These are phyloP conservation scores for Madurella fahalii DNA, from an alignment of 2,329 filamentous ascomycete species.

Conservation along the genomic window DNA sequence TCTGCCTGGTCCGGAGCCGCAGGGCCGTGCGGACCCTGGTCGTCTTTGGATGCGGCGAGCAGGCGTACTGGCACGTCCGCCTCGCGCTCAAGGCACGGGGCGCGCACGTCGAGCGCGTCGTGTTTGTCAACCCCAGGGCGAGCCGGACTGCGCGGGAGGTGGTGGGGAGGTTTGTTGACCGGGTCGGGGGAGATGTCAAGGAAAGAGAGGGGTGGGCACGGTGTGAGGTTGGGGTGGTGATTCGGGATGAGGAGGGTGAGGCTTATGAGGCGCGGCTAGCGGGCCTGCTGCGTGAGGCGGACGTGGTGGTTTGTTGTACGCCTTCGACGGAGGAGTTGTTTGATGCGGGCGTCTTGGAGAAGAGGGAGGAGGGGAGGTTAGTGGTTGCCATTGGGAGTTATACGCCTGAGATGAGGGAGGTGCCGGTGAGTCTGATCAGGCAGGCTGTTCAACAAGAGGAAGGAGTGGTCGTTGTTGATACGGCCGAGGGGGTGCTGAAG, in stretches of 20 bases:
- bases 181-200: constrained; percentile 42
- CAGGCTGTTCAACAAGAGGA: constrained; percentile 52
- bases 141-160: constrained; percentile 51
- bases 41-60: constrained; percentile 82
- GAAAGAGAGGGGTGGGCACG: constrained; percentile 58
- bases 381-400: constrained; percentile 69
- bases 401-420: constrained; percentile 71
- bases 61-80: constrained; percentile 93
- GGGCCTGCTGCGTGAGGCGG: constrained; percentile 65
- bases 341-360: constrained; percentile 67
- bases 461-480: constrained; percentile 62
- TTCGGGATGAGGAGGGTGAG: constrained; percentile 66
- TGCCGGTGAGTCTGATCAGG: constrained; percentile 71
- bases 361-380: constrained; percentile 64
- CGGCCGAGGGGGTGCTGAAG: constrained; percentile 53
- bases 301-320: constrained; percentile 87
- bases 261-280: constrained; percentile 60
- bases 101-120: constrained; percentile 68
- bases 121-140: constrained; percentile 77
- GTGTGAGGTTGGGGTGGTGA: constrained; percentile 65
- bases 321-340: constrained; percentile 73
- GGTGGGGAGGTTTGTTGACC: constrained; percentile 49
- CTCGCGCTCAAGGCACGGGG: constrained; percentile 72
- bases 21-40: constrained; percentile 67
- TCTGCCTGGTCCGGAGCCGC: constrained; percentile 62